phyloP scores from a whole-genome alignment of 2,329 filamentous ascomycete species.

The Colletotrichum sp. region DNA sequence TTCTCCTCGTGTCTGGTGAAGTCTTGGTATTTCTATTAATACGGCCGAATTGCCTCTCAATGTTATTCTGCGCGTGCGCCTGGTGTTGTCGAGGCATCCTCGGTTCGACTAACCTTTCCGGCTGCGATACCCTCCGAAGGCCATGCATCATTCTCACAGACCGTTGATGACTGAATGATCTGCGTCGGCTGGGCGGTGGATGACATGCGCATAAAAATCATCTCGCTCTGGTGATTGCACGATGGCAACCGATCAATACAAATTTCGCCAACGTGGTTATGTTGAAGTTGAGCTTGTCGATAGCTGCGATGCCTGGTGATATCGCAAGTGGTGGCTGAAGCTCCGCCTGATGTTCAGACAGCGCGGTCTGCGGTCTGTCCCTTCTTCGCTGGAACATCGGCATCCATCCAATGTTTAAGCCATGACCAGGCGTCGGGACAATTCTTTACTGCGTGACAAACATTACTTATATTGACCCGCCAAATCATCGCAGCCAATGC shows the following conservation, averaged over 20 bases:
- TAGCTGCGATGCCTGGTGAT: neutral
- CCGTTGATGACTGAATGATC: neutral
- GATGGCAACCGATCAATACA: neutral
- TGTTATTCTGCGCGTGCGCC: neutral
- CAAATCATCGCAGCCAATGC: neutral
- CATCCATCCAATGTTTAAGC: neutral
- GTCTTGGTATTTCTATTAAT: slow-evolving; percentile 3
- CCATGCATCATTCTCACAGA: neutral
- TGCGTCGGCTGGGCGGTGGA: neutral
- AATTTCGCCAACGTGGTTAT: neutral
- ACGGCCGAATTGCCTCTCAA: neutral
- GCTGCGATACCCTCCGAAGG: neutral
- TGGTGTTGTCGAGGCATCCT: neutral
- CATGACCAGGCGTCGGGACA: neutral
- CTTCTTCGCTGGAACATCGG: accelerated
- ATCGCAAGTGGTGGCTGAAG: neutral
- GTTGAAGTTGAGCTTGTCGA: neutral
- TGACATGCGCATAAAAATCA: neutral
- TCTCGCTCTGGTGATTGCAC: neutral
- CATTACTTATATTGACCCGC: neutral
- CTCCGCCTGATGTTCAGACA: neutral
- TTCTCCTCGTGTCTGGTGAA: neutral
- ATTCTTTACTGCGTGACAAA: accelerated
- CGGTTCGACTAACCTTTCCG: neutral
- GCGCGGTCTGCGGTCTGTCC: neutral